These are phyloP conservation scores for Beauveria sp. DNA, from an alignment of 2,329 filamentous ascomycete genomes.

Conservation along the genomic window DNA sequence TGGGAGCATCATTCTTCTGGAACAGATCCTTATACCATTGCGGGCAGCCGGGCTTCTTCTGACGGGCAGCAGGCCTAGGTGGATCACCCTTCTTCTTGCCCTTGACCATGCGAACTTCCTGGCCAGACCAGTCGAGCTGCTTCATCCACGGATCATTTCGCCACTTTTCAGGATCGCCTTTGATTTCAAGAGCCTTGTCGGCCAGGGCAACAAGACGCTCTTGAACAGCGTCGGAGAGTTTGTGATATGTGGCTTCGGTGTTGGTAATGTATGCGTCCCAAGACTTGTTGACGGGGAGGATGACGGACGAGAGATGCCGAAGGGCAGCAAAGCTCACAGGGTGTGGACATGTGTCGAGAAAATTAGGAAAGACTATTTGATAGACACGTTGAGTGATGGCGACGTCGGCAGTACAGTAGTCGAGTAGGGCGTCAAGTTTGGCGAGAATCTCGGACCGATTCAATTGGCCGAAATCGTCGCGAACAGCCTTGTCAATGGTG, in stretches of 20 bases:
- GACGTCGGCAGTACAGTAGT: slow-evolving; percentile 94
- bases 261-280: slow-evolving; percentile 83
- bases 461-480: slow-evolving; percentile 80
- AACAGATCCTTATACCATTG: slow-evolving; percentile 95
- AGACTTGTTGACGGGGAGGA: slow-evolving; percentile 78
- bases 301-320: slow-evolving; percentile 86
- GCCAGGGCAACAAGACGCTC: slow-evolving; percentile 66
- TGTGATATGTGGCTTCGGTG: slow-evolving; percentile 77
- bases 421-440: slow-evolving; percentile 73
- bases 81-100: slow-evolving; percentile 81
- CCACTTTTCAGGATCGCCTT: slow-evolving; percentile 61
- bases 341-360: slow-evolving; percentile 84
- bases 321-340: slow-evolving; percentile 95
- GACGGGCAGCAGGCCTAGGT: slow-evolving; percentile 66
- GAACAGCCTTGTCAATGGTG: slow-evolving; percentile 79
- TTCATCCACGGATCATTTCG: slow-evolving; percentile 79
- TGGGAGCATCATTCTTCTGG: slow-evolving; percentile 55
- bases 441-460: slow-evolving; percentile 62
- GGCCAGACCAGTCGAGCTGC: slow-evolving; percentile 92
- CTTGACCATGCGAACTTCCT: slow-evolving; percentile 86
- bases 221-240: slow-evolving; percentile 68
- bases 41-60: slow-evolving; percentile 93
- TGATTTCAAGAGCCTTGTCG: slow-evolving; percentile 68
- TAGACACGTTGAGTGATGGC: slow-evolving; percentile 91
- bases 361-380: slow-evolving; percentile 84